A percentile compares a stretch with the other conserved stretches of the same genome.
Conservation (phyloP, 2,329 filamentous ascomycete genomes). For the Aspergillus chevalieri region DNA sequence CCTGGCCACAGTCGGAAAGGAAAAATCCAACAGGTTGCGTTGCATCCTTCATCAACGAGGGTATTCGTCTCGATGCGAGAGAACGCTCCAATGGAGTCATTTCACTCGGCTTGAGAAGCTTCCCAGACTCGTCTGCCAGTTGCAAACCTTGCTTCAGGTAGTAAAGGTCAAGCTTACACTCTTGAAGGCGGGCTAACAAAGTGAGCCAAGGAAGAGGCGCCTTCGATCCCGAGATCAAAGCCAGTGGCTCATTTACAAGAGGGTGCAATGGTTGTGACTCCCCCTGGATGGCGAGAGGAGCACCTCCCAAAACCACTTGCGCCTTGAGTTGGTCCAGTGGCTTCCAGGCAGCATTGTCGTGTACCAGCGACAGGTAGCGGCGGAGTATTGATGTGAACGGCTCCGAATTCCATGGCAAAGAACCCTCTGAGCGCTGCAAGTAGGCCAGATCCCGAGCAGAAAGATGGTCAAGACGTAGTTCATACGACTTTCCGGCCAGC, state of each 20-base stretch:
- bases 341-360: constrained; percentile 25
- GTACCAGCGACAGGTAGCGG: constrained; percentile 27
- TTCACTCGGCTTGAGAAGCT: constrained; percentile 34
- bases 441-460: constrained; percentile 27
- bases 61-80: constrained; percentile 34
- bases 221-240: constrained; percentile 20
- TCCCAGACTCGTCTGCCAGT: constrained; percentile 26
- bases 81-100: constrained; percentile 39
- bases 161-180: constrained; percentile 32
- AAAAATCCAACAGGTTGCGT: constrained; percentile 36
- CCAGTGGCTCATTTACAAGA: constrained; percentile 34
- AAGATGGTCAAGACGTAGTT: constrained; percentile 34
- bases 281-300: constrained; percentile 21
- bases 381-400: constrained; percentile 17
- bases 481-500: constrained; percentile 14
- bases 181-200: constrained; percentile 30
- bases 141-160: constrained; percentile 27
- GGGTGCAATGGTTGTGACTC: constrained; percentile 32
- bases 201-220: constrained; percentile 18
- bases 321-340: constrained; percentile 17
- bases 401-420: constrained; percentile 12
- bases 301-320: constrained; percentile 18
- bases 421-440: constrained; percentile 24
- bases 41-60: constrained; percentile 36
- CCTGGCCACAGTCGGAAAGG: constrained; percentile 32